Conservation (phyloP, 441 rosid genomes). For the Erodium trifolium region DNA sequence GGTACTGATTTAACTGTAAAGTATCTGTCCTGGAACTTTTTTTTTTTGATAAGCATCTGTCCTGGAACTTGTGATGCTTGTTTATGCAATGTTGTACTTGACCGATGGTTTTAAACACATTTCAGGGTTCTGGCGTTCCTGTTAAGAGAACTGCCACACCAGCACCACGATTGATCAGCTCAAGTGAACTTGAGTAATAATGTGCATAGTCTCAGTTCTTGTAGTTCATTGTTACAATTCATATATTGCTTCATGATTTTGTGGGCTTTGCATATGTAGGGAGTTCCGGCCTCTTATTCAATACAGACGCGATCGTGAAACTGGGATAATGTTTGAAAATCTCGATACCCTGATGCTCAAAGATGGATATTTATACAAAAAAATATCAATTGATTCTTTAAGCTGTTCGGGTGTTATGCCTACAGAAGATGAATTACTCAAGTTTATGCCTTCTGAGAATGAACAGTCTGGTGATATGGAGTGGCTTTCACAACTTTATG, state of each 20-base stretch:
- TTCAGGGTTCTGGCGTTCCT: slow-evolving; percentile 74
- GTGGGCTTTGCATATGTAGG: slow-evolving; percentile 30
- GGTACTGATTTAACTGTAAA: background rate
- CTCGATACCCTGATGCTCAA: slow-evolving; percentile 82
- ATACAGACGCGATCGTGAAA: slow-evolving; percentile 75
- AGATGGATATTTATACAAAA: slow-evolving; percentile 77
- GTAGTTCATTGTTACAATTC: slow-evolving; percentile 6
- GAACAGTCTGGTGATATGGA: slow-evolving; percentile 55
- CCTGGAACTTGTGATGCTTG: background rate
- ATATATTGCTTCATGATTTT: slow-evolving; percentile 12
- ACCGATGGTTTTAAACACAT: background rate
- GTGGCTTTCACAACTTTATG: slow-evolving; percentile 89
- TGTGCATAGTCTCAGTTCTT: slow-evolving; percentile 20
- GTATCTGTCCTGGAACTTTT: background rate
- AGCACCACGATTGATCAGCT: slow-evolving; percentile 81
- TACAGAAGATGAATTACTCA: slow-evolving; percentile 65
- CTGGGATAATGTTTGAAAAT: slow-evolving; percentile 51
- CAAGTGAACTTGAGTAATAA: slow-evolving; percentile 93
- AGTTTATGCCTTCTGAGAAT: slow-evolving; percentile 57
- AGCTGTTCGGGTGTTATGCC: slow-evolving; percentile 62
- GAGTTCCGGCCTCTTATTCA: slow-evolving; percentile 84
- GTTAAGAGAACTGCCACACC: slow-evolving; percentile 43
- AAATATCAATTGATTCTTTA: slow-evolving; percentile 66
- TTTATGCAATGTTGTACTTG: background rate
- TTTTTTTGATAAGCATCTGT: background rate